These are phyloP conservation scores for Hemerocallis citrina DNA, from an alignment of 106 monocot species.

Conservation along the genomic window DNA sequence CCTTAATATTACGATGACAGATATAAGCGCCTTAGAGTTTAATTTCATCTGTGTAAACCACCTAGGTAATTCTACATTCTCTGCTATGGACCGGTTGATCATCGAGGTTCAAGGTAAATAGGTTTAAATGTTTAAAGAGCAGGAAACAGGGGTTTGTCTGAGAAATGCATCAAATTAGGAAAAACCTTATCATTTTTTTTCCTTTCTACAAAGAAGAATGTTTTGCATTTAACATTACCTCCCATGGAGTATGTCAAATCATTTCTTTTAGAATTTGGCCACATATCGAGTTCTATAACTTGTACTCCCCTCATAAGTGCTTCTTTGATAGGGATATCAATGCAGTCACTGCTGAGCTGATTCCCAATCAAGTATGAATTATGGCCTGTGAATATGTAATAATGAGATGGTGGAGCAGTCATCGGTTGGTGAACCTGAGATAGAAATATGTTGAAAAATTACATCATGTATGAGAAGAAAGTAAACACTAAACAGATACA, in stretches of 20 bases:
- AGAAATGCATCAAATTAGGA: background rate
- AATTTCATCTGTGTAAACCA: background rate
- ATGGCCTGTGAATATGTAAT: constrained; percentile 49
- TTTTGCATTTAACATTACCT: constrained; percentile 25
- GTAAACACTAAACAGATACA: no score
- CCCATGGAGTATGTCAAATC: constrained; percentile 53
- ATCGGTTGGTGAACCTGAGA: constrained; percentile 58
- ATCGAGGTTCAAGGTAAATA: background rate
- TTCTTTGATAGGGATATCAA: constrained; percentile 52
- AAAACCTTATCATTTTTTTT: background rate
- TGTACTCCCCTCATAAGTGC: constrained; percentile 49
- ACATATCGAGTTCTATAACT: constrained; percentile 70
- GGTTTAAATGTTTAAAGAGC: no score
- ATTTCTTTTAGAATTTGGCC: constrained; percentile 60
- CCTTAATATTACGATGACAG: background rate
- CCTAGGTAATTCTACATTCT: background rate
- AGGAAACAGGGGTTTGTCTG: background rate
- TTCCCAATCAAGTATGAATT: constrained; percentile 60
- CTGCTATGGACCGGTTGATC: background rate
- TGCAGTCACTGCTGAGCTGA: constrained; percentile 59
- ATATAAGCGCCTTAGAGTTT: background rate
- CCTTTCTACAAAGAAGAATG: background rate
- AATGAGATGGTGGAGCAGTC: constrained; percentile 57
- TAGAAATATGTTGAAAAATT: no score
- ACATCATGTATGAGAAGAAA: no score